These are phyloP conservation scores for Volvariella volvacea DNA, from an alignment of 1,284 basidiomycete species.

Conservation along the genomic window DNA sequence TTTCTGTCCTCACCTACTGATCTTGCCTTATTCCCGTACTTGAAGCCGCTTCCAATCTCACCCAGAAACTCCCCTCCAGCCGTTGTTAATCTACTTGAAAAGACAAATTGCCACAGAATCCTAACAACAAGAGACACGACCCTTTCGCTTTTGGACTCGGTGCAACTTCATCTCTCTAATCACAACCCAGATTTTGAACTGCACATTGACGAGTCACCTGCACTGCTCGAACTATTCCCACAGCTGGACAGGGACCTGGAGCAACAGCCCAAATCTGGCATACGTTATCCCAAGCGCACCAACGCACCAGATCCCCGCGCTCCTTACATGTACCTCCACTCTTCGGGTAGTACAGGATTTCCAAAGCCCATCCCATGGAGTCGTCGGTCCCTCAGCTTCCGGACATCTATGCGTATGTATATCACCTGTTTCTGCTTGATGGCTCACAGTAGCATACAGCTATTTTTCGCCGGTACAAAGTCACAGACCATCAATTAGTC, in stretches of 20 bases:
- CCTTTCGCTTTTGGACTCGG: slow-evolving; percentile 11
- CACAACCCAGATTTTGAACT: slow-evolving; percentile 10
- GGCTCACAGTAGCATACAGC: slow-evolving; percentile 8
- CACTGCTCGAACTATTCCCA: slow-evolving; percentile 18
- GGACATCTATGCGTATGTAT: neutral
- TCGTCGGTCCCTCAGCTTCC: neutral
- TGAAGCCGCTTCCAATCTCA: slow-evolving; percentile 29
- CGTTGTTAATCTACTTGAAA: slow-evolving; percentile 16
- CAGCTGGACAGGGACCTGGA: slow-evolving; percentile 18
- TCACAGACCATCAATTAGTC: slow-evolving; percentile 13
- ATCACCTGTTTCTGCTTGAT: slow-evolving; percentile 9
- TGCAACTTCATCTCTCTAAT: slow-evolving; percentile 11
- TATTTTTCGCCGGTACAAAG: slow-evolving; percentile 12
- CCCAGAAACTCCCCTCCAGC: slow-evolving; percentile 20
- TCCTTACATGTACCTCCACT: slow-evolving; percentile 21
- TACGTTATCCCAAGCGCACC: too few relatives aligned
- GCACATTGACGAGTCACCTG: slow-evolving; percentile 17
- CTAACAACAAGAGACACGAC: slow-evolving; percentile 16
- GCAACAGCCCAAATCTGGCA: too few relatives aligned
- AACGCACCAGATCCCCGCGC: too few relatives aligned
- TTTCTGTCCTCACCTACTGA: neutral
- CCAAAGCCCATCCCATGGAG: slow-evolving; percentile 27
- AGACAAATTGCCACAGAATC: slow-evolving; percentile 17
- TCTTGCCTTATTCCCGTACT: neutral
- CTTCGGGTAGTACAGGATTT: slow-evolving; percentile 30